Base-by-base conservation (phyloP, 129 eudicot genomes). In the Escallonia rubra region DNA sequence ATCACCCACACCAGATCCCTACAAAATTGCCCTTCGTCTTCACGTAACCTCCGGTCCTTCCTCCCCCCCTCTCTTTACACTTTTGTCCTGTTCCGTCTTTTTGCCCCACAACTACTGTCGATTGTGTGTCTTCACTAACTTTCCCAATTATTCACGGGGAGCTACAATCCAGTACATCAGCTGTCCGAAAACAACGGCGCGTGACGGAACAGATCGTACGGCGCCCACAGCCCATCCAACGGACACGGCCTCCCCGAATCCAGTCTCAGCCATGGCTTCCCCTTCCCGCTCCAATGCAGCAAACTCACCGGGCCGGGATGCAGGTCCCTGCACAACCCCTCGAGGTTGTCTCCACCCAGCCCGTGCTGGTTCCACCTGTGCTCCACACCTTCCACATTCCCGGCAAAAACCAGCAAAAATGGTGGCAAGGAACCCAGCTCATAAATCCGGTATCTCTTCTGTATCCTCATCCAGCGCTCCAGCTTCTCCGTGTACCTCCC, bases 301-400 rank as follows among this genome's bases (percentile, higher is more conserved):
- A 91, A 74, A 56, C 97, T 91, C 13, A 91, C 97, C 45, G 86
- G 83, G 8, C 97, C 97, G 0, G 97, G 81, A 72, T 91, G 97
- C 60, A 91, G 72, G 76, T 91, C 93, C 40, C 97, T 67, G 44
- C 97, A 91, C 65, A 82, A 57, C 55, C 97, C 97, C 45, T 79
- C 75, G 7, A 85, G 41, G 51, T 85, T 85, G 44, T 85, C 90
- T 0, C 90, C 90, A 9, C 91, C 87, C n/a, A 87, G 77, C 6
- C 96, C 97, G 43, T 90, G 97, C 7, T 90, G 97, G 54, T 90
- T 90, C 97, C 97, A 90, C 66, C 95, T 67, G 65, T 90, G 97
- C 70, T 82, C 97, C 10, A 90, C 97, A 59, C 70, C 71, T 45
- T 78, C 77, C 0, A 90, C 97, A 12, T 84, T 80, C 14, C 97